These are phyloP conservation scores for Amniculicola lignicola DNA, from an alignment of 495 filamentous ascomycete genomes.

Conservation along the genomic window DNA sequence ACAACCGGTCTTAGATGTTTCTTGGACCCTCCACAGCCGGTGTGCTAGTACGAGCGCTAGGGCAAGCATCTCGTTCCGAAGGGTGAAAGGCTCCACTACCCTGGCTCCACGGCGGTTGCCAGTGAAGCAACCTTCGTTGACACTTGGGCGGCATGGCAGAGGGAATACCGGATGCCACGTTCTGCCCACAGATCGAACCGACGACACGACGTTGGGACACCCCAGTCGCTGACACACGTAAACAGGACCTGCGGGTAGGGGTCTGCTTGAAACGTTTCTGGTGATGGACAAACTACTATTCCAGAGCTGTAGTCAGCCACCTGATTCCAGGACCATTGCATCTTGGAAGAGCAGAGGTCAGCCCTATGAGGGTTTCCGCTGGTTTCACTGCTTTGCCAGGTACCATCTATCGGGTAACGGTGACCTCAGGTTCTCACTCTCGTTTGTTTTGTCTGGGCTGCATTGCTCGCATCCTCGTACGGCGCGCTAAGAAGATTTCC, in stretches of 20 bases:
- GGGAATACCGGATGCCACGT: neutral
- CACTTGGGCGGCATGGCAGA: too few species aligned
- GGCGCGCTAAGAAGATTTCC: too few species aligned
- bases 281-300: neutral
- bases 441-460: too few species aligned
- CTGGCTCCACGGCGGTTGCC: too few species aligned
- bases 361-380: neutral
- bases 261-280: neutral
- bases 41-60: neutral
- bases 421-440: too few species aligned
- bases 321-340: neutral
- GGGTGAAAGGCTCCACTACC: too few species aligned
- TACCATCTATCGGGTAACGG: too few species aligned
- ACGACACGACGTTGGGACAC: too few species aligned
- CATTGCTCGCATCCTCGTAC: too few species aligned
- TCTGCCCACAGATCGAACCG: neutral
- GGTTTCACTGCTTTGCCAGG: neutral
- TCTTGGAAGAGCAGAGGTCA: neutral
- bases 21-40: neutral
- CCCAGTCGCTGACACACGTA: too few species aligned
- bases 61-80: neutral
- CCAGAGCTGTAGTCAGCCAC: neutral
- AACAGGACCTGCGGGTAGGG: neutral
- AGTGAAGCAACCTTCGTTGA: too few species aligned
- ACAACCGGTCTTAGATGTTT: neutral